These are phyloP conservation scores for Russula olivacea DNA, from an alignment of 768 basidiomycete genomes.

Conservation along the genomic window DNA sequence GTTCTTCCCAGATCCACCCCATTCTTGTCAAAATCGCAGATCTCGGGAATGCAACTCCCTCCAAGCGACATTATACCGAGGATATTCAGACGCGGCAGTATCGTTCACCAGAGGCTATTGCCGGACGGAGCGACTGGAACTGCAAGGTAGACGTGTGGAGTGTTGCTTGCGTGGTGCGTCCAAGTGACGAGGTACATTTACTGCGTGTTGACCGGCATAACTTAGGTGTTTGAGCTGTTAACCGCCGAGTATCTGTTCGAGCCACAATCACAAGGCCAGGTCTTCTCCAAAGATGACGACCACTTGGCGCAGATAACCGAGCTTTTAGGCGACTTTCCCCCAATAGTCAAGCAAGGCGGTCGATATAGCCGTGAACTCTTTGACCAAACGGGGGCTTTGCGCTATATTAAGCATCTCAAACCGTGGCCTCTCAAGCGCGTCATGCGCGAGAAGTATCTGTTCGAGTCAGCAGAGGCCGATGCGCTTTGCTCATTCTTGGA, in stretches of 20 bases:
- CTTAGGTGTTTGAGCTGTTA: constrained; percentile 76
- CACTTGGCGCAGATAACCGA: constrained; percentile 95
- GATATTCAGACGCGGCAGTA: constrained; percentile 98
- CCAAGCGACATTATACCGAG: constrained; percentile 86
- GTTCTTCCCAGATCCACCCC: constrained; percentile 29
- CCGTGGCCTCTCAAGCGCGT: constrained; percentile 79
- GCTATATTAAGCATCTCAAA: constrained; percentile 70
- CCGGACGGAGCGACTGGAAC: constrained; percentile 84
- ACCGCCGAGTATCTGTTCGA: constrained; percentile 93
- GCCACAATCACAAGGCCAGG: constrained; percentile 71
- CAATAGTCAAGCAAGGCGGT: constrained; percentile 75
- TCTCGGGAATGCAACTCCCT: constrained; percentile 89
- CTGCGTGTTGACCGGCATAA: background rate
- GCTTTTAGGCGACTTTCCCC: constrained; percentile 71
- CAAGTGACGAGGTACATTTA: background rate
- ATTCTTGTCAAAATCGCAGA: constrained; percentile 92
- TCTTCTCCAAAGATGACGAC: constrained; percentile 91
- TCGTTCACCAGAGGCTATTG: constrained; percentile 88
- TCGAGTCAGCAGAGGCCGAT: constrained; percentile 50
- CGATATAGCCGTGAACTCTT: constrained; percentile 83
- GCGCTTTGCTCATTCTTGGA: constrained; percentile 60
- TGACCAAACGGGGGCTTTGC: constrained; percentile 56
- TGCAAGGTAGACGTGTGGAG: constrained; percentile 86
- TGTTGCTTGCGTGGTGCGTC: constrained; percentile 74
- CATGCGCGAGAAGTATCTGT: constrained; percentile 85